Evolutionary conservation across 495 filamentous ascomycete genomes (phyloP), one percentile per base, ranked within the genome.

Genomic region (Hypoxylon trugodes): DNA sequence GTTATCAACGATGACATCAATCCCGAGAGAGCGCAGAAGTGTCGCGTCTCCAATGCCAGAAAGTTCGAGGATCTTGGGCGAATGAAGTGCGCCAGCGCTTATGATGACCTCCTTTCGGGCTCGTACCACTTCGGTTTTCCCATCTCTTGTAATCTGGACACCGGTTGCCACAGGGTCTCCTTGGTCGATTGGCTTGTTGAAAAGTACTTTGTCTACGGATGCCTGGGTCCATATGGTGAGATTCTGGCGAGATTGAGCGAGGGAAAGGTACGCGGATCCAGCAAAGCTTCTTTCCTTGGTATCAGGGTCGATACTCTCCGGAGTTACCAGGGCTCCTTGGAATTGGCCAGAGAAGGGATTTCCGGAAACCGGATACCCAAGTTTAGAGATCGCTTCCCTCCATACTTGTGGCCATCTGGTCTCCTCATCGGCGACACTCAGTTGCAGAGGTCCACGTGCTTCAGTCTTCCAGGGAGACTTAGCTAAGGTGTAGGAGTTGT

Each of bases 181-280:
- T 30, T 25, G 18, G 43, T 15, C 1, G 43, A 16, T 4, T 30
- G n/a, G 25, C 43, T 47, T 16, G n/a, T n/a, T n/a, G n/a, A 82
- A 69, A 5, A 77, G 32, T 24, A 84, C 64, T 51, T 77, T 83
- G 3, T 71, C 55, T 0, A 81, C 81, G 0, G 70, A 16, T 0
- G 74, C 69, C 1, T 71, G 55, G 1, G 77, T 76, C 28, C 74
- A 45, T 0, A 82, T 43, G 7, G 69, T 63, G 1, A 82, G 61
- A 22, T 83, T 83, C 1, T 61, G 18, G 8, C 80, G 58, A 4
- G 61, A 58, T n/a, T 48, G 43, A 1, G 68, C 66, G 0, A 48
- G 16, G 1, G 36, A 32, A 12, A 73, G 66, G 63, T 78, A 79
- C 0, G 69, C 66, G 5, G 51, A 61, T 0, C 24, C 71, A 1